Percentiles rank a stretch among this genome's conserved stretches.
Conservation (phyloP, 2,329 filamentous ascomycete species). For the Botrytis byssoidea region DNA sequence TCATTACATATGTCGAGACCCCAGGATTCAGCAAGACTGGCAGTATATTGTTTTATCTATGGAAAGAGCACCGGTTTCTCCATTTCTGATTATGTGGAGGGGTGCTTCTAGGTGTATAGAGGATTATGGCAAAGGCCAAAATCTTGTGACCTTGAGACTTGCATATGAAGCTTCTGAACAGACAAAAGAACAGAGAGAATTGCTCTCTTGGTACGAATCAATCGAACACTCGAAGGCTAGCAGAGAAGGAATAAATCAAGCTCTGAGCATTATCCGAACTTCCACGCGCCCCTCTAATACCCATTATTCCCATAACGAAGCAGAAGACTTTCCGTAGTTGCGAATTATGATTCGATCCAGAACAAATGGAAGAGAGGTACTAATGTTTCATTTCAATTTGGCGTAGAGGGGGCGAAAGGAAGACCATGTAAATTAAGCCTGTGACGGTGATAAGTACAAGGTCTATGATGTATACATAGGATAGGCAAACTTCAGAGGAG, state of each 20-base stretch:
- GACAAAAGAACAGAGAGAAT: neutral
- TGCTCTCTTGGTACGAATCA: neutral
- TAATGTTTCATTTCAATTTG: no score
- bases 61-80: neutral
- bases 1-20: neutral
- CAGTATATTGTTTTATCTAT: neutral
- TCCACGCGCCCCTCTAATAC: no score
- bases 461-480: neutral
- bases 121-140: neutral
- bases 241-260: neutral
- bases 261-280: neutral
- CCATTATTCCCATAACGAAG: neutral
- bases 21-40: neutral
- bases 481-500: neutral
- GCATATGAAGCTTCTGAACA: neutral
- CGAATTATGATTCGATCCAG: neutral
- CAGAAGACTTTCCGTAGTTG: neutral
- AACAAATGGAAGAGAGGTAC: neutral
- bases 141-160: neutral
- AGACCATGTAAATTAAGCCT: neutral
- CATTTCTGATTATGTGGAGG: neutral
- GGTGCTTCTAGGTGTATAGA: neutral
- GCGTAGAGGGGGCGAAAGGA: neutral
- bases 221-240: neutral
- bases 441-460: no score